Base-by-base conservation (phyloP, 306 rosid species). In the Lathyrus sativus region DNA sequence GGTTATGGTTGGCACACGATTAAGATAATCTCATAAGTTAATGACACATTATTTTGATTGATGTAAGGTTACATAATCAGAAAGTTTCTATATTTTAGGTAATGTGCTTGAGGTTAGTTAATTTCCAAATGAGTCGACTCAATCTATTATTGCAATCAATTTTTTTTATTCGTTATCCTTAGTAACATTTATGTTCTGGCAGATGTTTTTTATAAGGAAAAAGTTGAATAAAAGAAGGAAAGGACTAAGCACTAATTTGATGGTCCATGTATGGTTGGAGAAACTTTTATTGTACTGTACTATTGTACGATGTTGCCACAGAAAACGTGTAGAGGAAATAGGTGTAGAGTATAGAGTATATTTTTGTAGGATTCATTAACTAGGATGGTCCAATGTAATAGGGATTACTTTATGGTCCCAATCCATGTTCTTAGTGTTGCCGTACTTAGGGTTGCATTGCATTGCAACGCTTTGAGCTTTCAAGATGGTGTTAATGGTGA, bases 21-120 rank as follows among this genome's bases (percentile, higher is more conserved):
- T 76, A 35, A 62, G 18, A 53, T 69, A 35, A 35, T 35, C 39
- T 35, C 39, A 33, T 5, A 28, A 33, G 19, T 59, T 59, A 59
- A 15, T 57, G 12, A 74, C 33, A 66, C 42, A 7, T 57, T 75
- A 15, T 18, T 57, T 67, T 67, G 35, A 61, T 17, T 60, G 28
- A 60, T 3, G 33, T 38, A 29, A 57, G 33, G 51, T 57, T 57
- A 54, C 6, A 50, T 56, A 53, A 65, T 55, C n/a, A 44, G 19
- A 22, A 11, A 41, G n/a, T n/a, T n/a, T n/a, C 75, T 59, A 71
- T 46, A 7, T 35, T 35, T 54, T 24, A 48, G 49, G 51, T 37
- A 60, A 71, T 7, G 26, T 53, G 15, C 4, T 24, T 22, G 59
- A 11, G 17, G 60, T 54, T 54, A 54, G 60, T 54, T 54, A 54